A percentile compares a stretch with the other conserved stretches of the same genome.
These are phyloP conservation scores for Candida sonorensis DNA, from an alignment of 805 yeast species.

Conservation along the genomic window DNA sequence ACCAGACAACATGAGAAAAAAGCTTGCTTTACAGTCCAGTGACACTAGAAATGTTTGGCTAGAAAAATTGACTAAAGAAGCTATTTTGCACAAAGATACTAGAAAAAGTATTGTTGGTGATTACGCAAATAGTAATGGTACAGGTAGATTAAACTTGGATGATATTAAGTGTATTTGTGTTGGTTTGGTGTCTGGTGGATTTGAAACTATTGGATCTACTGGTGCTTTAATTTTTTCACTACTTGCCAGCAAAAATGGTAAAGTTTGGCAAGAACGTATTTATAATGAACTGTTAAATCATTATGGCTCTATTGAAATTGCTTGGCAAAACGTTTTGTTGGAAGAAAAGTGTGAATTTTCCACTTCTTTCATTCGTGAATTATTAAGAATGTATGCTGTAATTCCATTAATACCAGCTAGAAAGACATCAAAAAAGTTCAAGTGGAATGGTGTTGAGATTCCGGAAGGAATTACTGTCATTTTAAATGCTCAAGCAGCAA, in stretches of 20 bases:
- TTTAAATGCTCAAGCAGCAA: constrained; percentile 19
- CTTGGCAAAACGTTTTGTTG: constrained; percentile 11
- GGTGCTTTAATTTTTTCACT: constrained; percentile 13
- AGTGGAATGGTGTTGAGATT: constrained; percentile 9
- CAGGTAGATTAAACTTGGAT: constrained; percentile 13
- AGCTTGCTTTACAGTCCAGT: constrained; percentile 21
- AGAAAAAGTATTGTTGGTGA: constrained; percentile 29
- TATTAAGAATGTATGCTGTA: constrained; percentile 19
- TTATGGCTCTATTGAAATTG: constrained; percentile 12
- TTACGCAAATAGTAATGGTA: constrained; percentile 24
- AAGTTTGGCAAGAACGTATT: constrained; percentile 14
- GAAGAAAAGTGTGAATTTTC: constrained; percentile 17
- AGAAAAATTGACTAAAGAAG: constrained; percentile 20
- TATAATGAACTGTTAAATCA: constrained; percentile 8
- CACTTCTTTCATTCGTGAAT: constrained; percentile 13
- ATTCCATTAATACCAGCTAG: constrained; percentile 19
- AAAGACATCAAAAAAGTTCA: constrained; percentile 12
- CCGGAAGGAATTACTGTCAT: constrained; percentile 17
- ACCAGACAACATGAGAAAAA: constrained; percentile 24
- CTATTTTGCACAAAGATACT: constrained; percentile 17
- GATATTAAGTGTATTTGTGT: constrained; percentile 19
- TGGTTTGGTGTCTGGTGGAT: constrained; percentile 19
- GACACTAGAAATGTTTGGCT: constrained; percentile 27
- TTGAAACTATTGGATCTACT: constrained; percentile 18
- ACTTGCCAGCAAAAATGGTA: constrained; percentile 9